These are phyloP conservation scores for Simplicillium aogashimaense DNA, from an alignment of 2,329 filamentous ascomycete genomes.

Conservation along the genomic window DNA sequence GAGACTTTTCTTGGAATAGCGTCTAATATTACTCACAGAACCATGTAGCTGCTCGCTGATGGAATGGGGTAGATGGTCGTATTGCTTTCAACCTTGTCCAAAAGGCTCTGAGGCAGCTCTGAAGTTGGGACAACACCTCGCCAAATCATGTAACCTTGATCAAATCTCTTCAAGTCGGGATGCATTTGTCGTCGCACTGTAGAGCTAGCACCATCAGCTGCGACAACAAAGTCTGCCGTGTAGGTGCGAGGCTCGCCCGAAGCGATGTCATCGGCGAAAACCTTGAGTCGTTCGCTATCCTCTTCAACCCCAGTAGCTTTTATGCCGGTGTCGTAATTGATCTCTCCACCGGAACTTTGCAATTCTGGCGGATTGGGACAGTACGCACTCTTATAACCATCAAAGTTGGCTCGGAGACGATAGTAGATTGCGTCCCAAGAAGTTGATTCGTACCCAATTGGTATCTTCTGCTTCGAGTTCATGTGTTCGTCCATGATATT, in stretches of 20 bases:
- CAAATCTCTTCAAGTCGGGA: neutral
- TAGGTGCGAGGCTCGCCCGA: neutral
- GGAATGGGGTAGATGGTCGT: neutral
- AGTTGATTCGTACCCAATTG: neutral
- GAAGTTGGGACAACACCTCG: neutral
- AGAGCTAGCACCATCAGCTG: neutral
- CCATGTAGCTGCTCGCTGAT: neutral
- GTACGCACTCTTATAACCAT: neutral
- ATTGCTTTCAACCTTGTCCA: neutral
- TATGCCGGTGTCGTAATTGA: neutral
- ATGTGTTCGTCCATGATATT: neutral
- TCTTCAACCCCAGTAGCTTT: neutral
- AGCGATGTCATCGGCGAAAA: neutral
- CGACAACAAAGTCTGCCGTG: neutral
- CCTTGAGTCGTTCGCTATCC: neutral
- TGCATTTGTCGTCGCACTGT: neutral
- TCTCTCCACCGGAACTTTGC: neutral
- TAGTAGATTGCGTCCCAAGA: conserved; percentile 1
- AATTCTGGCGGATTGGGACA: neutral
- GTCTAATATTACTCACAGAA: neutral
- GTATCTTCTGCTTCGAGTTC: neutral
- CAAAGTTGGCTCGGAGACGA: conserved; percentile 1
- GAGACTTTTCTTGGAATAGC: neutral
- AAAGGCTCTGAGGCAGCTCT: neutral
- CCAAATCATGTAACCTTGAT: conserved; percentile 1